These are phyloP conservation scores for Starmerella sirachaensis DNA, from an alignment of 805 yeast species.

Conservation along the genomic window DNA sequence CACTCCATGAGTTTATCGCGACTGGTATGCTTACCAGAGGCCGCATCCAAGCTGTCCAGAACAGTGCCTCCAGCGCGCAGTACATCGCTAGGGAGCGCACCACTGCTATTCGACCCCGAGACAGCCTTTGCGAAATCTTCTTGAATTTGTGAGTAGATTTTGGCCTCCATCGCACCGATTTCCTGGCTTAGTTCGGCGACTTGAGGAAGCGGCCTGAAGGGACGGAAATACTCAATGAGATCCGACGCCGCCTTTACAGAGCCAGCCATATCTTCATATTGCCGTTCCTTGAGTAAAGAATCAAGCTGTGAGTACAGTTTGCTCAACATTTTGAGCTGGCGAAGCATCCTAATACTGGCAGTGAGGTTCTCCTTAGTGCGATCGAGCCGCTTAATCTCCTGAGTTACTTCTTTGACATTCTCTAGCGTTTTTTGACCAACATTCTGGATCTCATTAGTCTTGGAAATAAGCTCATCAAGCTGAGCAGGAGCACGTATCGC, in stretches of 20 bases:
- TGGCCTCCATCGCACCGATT: slow-evolving; percentile 47
- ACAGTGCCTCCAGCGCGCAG: slow-evolving; percentile 51
- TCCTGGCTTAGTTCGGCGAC: slow-evolving; percentile 53
- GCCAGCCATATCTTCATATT: slow-evolving; percentile 44
- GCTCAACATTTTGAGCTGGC: slow-evolving; percentile 75
- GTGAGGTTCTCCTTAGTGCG: slow-evolving; percentile 74
- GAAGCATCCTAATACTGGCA: slow-evolving; percentile 70
- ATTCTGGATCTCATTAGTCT: slow-evolving; percentile 14
- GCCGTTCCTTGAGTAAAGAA: slow-evolving; percentile 35
- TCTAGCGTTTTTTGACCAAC: slow-evolving; percentile 18
- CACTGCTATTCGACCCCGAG: slow-evolving; percentile 4
- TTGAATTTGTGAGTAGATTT: slow-evolving; percentile 56
- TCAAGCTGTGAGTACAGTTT: slow-evolving; percentile 57
- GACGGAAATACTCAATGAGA: slow-evolving; percentile 57
- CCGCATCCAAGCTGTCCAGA: slow-evolving; percentile 40
- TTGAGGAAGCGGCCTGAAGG: slow-evolving; percentile 73
- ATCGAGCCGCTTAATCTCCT: slow-evolving; percentile 66
- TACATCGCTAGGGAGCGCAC: slow-evolving; percentile 5
- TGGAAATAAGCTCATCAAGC: slow-evolving; percentile 22
- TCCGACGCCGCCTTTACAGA: slow-evolving; percentile 62
- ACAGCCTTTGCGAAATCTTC: slow-evolving; percentile 44
- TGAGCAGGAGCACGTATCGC: slow-evolving; percentile 28
- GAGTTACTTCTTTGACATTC: slow-evolving; percentile 41
- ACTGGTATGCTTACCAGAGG: slow-evolving; percentile 36
- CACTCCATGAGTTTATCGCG: slow-evolving; percentile 53